Percentiles rank a stretch among this genome's conserved stretches.
phyloP scores from a whole-genome alignment of 2,329 filamentous ascomycete species.

The Scedosporium dehoogii region DNA sequence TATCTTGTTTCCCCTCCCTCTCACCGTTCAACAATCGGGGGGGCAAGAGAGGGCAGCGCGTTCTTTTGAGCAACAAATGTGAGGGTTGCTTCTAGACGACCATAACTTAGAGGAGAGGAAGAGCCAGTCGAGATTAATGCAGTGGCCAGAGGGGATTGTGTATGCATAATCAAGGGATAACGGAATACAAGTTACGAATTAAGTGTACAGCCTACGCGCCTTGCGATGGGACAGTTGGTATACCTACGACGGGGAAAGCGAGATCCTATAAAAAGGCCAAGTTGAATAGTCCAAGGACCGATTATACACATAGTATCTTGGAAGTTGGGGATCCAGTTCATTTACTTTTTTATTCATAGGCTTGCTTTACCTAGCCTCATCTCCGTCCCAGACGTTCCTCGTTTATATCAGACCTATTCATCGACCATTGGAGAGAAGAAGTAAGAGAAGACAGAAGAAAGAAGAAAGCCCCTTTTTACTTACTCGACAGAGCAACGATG shows the following conservation, averaged over 20 bases:
- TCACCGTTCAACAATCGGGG: not conserved
- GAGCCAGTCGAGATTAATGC: not conserved
- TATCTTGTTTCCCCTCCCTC: not conserved
- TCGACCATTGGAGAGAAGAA: not conserved
- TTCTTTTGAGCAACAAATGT: not conserved
- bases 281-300: too few species aligned
- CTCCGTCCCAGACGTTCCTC: not conserved
- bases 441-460: not conserved
- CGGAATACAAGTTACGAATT: slow-evolving; percentile 9
- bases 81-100: not conserved
- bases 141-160: not conserved
- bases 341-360: not conserved
- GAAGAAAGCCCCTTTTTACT: slow-evolving; percentile 28
- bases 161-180: slow-evolving; percentile 8
- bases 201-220: slow-evolving; percentile 10
- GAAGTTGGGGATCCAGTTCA: too few species aligned
- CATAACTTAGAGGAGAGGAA: not conserved
- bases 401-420: not conserved
- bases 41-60: not conserved
- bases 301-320: too few species aligned
- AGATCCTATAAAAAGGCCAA: too few species aligned
- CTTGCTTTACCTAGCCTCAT: not conserved
- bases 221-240: not conserved
- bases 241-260: too few species aligned
- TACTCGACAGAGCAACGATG: slow-evolving; percentile 79